These are phyloP conservation scores for Hypholoma fasciculare DNA, from an alignment of 768 basidiomycete genomes.

Conservation along the genomic window DNA sequence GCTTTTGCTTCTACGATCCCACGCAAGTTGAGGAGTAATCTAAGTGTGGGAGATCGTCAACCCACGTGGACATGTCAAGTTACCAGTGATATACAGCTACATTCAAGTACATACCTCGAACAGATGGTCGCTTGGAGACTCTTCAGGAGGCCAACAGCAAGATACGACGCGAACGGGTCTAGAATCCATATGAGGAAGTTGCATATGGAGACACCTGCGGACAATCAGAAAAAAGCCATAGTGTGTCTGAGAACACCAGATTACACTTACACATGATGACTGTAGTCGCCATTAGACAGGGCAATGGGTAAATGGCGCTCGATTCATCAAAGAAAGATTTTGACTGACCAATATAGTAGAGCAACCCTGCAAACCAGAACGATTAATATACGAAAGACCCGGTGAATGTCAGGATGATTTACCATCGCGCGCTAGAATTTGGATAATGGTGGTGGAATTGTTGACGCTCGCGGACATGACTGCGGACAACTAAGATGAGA, in stretches of 20 bases:
- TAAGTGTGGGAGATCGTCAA: not conserved
- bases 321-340: not conserved
- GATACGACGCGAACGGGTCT: conserved; percentile 24
- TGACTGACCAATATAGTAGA: conserved; percentile 27
- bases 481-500: not conserved
- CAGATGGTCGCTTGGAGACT: conserved; percentile 26
- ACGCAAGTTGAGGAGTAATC: conserved; percentile 25
- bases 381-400: not conserved
- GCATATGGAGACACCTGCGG: conserved; percentile 20
- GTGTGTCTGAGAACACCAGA: not conserved
- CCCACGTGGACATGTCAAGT: not conserved
- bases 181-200: conserved; percentile 26
- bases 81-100: no score
- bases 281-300: not conserved
- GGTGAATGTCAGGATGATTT: not conserved
- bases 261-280: conserved; percentile 23
- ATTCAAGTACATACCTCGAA: conserved; percentile 16
- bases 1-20: conserved; percentile 16
- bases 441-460: conserved; percentile 12
- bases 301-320: not conserved
- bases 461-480: conserved; percentile 1
- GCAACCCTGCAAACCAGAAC: conserved; percentile 12
- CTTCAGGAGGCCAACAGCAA: conserved; percentile 23
- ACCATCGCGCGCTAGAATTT: conserved; percentile 15
- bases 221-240: not conserved